phyloP scores from a whole-genome alignment of 768 basidiomycete genomes.

The Pleurotus eryngii region DNA sequence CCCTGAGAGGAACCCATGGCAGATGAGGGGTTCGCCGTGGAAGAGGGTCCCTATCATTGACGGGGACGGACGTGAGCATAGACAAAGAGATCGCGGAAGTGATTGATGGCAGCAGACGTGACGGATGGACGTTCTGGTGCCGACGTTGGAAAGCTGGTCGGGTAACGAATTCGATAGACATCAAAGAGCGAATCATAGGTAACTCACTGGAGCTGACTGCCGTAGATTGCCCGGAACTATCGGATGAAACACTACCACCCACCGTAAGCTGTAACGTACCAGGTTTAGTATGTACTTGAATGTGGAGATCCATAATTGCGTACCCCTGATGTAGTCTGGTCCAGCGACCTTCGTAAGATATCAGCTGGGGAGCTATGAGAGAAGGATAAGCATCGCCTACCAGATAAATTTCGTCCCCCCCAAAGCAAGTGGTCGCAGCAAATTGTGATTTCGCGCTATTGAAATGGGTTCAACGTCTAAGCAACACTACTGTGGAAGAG shows the following conservation, averaged over 20 bases:
- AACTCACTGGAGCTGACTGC: not conserved
- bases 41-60: too few relatives aligned
- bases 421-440: constrained; percentile 13
- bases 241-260: not conserved
- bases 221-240: not conserved
- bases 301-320: not conserved
- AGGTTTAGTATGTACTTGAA: not conserved
- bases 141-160: too few relatives aligned
- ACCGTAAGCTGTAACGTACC: not conserved
- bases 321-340: not conserved
- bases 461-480: not conserved
- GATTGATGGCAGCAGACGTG: too few relatives aligned
- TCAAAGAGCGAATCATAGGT: not conserved
- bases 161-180: too few relatives aligned
- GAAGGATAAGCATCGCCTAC: not conserved
- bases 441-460: constrained; percentile 10
- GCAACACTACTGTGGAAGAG: not conserved
- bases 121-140: too few relatives aligned
- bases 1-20: too few relatives aligned
- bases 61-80: too few relatives aligned
- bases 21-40: too few relatives aligned
- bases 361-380: not conserved
- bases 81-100: too few relatives aligned
- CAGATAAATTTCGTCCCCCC: constrained; percentile 17
- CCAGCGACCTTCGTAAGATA: not conserved